phyloP scores from a whole-genome alignment of 768 basidiomycete genomes.

The Lanmaoa pseudosensibilis region DNA sequence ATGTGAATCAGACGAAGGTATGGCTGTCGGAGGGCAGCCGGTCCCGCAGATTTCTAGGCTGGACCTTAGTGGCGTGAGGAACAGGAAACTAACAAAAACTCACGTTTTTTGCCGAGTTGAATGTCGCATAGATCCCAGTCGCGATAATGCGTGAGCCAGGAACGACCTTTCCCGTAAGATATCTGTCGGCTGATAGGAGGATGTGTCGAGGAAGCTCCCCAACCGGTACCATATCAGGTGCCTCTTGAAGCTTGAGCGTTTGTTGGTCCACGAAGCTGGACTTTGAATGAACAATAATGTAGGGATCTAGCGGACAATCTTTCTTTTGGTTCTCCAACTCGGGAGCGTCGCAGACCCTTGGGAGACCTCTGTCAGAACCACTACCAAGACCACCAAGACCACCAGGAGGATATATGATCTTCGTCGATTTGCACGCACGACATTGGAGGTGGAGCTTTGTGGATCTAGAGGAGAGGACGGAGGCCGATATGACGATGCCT shows the following conservation, averaged over 20 bases:
- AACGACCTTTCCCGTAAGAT: constrained; percentile 89
- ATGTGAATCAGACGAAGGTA: constrained; percentile 93
- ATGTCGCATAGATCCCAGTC: constrained; percentile 97
- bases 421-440: constrained; percentile 81
- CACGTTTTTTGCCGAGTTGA: constrained; percentile 84
- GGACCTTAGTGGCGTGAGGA: not conserved
- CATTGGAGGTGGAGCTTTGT: constrained; percentile 92
- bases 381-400: constrained; percentile 87
- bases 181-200: constrained; percentile 86
- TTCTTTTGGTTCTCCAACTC: constrained; percentile 83
- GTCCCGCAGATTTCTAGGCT: constrained; percentile 71
- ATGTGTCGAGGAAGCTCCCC: constrained; percentile 97
- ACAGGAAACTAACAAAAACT: constrained; percentile 23
- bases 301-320: constrained; percentile 94
- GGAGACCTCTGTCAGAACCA: constrained; percentile 82
- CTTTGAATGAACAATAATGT: constrained; percentile 91
- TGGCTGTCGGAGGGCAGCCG: constrained; percentile 87
- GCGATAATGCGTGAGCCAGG: constrained; percentile 95
- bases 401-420: constrained; percentile 71
- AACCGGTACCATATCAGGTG: constrained; percentile 99
- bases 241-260: constrained; percentile 94
- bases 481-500: constrained; percentile 97
- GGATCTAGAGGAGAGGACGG: constrained; percentile 88
- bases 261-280: constrained; percentile 96
- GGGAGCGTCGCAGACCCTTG: constrained; percentile 83